A percentile compares a stretch with the other conserved stretches of the same genome.
Conservation (phyloP, 352 stramenopile genomes). For the Pythium scleroteichum region DNA sequence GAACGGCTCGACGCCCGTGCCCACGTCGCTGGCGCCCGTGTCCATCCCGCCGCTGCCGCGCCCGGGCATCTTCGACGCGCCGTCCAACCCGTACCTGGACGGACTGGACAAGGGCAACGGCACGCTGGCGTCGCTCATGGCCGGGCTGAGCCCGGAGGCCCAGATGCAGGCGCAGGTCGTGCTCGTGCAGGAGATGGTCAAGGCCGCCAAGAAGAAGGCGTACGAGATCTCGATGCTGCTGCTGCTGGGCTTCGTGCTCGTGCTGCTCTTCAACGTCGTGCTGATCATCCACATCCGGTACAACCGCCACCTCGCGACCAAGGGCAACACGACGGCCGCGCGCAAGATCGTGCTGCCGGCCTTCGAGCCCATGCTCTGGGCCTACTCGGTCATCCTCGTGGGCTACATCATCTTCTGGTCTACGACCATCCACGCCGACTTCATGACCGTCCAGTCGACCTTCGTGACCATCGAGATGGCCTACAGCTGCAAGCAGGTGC, state of each 20-base stretch:
- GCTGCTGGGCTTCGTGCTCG: constrained; percentile 7
- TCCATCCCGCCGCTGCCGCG: constrained; percentile 19
- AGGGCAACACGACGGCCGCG: constrained; percentile 44
- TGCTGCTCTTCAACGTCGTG: constrained; percentile 21
- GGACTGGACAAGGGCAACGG: constrained; percentile 11
- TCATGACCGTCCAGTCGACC: constrained; percentile 21
- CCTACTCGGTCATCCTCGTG: constrained; percentile 34
- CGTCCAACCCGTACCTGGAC: constrained; percentile 24
- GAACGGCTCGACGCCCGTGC: not conserved
- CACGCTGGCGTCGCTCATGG: constrained; percentile 13
- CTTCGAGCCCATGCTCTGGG: constrained; percentile 66
- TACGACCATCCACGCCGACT: constrained; percentile 30
- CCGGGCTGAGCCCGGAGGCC: constrained; percentile 4
- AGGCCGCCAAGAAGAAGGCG: constrained; percentile 3
- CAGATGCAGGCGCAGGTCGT: constrained; percentile 3
- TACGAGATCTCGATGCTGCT: constrained; percentile 11
- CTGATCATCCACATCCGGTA: constrained; percentile 55
- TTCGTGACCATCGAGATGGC: constrained; percentile 35
- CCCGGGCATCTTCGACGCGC: constrained; percentile 25
- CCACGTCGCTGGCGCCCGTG: not conserved
- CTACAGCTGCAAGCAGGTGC: constrained; percentile 52
- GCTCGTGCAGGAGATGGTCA: constrained; percentile 17
- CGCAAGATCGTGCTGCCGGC: constrained; percentile 65
- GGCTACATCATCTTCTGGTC: constrained; percentile 43
- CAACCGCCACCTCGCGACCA: constrained; percentile 53